Percentiles rank a stretch among this genome's conserved stretches.
phyloP scores from a whole-genome alignment of 2,329 filamentous ascomycete species.

The Harringtonia aguacate region DNA sequence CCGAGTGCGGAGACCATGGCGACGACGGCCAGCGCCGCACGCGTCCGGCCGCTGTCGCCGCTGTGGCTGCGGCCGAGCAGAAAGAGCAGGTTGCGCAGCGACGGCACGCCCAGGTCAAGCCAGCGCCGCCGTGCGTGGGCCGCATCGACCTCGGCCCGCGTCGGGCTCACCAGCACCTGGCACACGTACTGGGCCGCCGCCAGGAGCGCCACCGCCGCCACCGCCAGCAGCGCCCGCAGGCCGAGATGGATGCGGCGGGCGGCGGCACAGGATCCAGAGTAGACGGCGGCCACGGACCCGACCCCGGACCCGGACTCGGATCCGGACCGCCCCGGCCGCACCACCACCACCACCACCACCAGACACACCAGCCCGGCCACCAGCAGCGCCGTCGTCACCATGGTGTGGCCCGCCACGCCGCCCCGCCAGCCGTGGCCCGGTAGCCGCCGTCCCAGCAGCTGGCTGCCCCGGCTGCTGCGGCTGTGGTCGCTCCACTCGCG shows the following conservation, averaged over 20 bases:
- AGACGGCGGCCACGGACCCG: constrained; percentile 18
- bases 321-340: no score
- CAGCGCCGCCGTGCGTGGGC: constrained; percentile 35
- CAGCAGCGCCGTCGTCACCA: constrained; percentile 27
- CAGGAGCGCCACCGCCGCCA: constrained; percentile 30
- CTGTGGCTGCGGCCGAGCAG: constrained; percentile 20
- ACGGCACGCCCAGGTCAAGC: constrained; percentile 44
- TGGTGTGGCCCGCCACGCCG: constrained; percentile 31
- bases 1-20: background rate
- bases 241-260: constrained; percentile 28
- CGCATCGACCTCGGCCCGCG: constrained; percentile 32
- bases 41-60: background rate
- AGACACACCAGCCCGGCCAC: constrained; percentile 26
- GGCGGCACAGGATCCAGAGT: constrained; percentile 24
- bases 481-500: background rate
- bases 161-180: constrained; percentile 42
- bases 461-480: background rate
- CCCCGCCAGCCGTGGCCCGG: constrained; percentile 33
- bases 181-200: constrained; percentile 41
- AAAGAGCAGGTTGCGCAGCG: constrained; percentile 34
- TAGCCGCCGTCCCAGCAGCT: background rate
- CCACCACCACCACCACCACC: constrained; percentile 13
- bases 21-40: constrained; percentile 21
- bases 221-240: constrained; percentile 32
- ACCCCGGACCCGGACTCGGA: no score